Conservation (phyloP, 257 asterid species). For the Forsythia suspensa region DNA sequence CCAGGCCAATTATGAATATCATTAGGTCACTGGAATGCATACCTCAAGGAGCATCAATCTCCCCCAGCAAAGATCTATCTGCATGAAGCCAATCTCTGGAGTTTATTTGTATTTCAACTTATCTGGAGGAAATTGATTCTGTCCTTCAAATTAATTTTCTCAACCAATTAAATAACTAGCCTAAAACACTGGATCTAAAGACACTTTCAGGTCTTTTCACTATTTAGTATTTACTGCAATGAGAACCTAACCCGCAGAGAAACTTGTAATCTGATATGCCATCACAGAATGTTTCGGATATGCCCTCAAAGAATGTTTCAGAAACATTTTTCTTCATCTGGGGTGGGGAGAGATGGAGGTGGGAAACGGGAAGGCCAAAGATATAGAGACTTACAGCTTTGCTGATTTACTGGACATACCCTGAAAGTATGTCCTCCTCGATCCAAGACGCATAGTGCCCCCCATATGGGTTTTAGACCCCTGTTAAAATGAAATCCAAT, state of each 20-base stretch:
- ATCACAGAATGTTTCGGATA: background rate
- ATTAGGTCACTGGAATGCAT: background rate
- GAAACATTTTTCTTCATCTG: background rate
- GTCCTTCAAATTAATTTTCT: background rate
- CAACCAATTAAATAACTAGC: background rate
- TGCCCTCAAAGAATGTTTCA: background rate
- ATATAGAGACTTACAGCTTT: conserved; percentile 50
- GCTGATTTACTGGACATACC: conserved; percentile 46
- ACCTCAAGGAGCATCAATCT: background rate
- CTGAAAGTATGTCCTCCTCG: conserved; percentile 69
- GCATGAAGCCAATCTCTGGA: background rate
- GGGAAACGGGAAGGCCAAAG: conserved; percentile 13
- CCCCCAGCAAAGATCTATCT: background rate
- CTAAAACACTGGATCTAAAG: background rate
- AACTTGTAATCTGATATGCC: background rate
- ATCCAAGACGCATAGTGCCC: conserved; percentile 87
- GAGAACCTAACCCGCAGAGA: background rate
- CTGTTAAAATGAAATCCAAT: conserved; percentile 33
- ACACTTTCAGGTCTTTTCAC: background rate
- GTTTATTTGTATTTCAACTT: background rate
- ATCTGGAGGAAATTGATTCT: background rate
- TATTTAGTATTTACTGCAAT: background rate
- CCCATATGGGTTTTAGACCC: conserved; percentile 84
- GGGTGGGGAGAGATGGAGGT: background rate
- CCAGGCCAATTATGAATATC: background rate